Percentiles rank a stretch among this genome's conserved stretches.
phyloP scores from a whole-genome alignment of 306 rosid genomes.

The Cicer chorassanicum region DNA sequence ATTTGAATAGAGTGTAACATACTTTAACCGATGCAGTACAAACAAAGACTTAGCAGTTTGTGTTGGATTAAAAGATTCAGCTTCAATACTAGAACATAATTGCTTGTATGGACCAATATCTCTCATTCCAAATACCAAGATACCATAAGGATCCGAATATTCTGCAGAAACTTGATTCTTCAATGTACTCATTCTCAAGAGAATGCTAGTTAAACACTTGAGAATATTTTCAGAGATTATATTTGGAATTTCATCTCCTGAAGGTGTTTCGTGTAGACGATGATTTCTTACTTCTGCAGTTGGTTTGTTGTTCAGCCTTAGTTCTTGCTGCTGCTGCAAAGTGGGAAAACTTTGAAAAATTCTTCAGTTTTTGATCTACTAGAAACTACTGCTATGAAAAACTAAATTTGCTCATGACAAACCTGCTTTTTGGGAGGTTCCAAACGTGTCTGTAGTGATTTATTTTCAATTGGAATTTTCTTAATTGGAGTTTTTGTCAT shows the following conservation, averaged over 20 bases:
- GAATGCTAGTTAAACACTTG: slow-evolving; percentile 81
- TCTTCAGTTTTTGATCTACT: not conserved
- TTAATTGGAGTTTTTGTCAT: slow-evolving; percentile 49
- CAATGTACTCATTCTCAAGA: slow-evolving; percentile 65
- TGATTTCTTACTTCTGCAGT: slow-evolving; percentile 49
- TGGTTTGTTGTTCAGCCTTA: slow-evolving; percentile 46
- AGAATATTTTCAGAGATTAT: slow-evolving; percentile 72
- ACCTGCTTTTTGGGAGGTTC: slow-evolving; percentile 65
- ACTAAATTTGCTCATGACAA: slow-evolving; percentile 1
- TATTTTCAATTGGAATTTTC: slow-evolving; percentile 52
- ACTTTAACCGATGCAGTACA: slow-evolving; percentile 77
- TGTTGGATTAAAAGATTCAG: slow-evolving; percentile 65
- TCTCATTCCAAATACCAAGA: slow-evolving; percentile 65
- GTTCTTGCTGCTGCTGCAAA: slow-evolving; percentile 58
- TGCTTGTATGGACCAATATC: slow-evolving; percentile 79
- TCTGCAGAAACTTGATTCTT: slow-evolving; percentile 51
- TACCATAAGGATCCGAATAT: slow-evolving; percentile 71
- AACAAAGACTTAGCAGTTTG: slow-evolving; percentile 74
- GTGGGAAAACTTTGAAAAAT: slow-evolving; percentile 26
- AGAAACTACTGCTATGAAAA: slow-evolving; percentile 22
- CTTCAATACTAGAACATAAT: slow-evolving; percentile 53
- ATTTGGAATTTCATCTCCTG: slow-evolving; percentile 73
- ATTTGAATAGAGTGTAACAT: slow-evolving; percentile 40
- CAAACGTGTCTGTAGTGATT: slow-evolving; percentile 55
- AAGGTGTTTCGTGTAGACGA: slow-evolving; percentile 42